A percentile compares a stretch with the other conserved stretches of the same genome.
phyloP scores from a whole-genome alignment of 2,329 filamentous ascomycete species.

The Phoma sp. region DNA sequence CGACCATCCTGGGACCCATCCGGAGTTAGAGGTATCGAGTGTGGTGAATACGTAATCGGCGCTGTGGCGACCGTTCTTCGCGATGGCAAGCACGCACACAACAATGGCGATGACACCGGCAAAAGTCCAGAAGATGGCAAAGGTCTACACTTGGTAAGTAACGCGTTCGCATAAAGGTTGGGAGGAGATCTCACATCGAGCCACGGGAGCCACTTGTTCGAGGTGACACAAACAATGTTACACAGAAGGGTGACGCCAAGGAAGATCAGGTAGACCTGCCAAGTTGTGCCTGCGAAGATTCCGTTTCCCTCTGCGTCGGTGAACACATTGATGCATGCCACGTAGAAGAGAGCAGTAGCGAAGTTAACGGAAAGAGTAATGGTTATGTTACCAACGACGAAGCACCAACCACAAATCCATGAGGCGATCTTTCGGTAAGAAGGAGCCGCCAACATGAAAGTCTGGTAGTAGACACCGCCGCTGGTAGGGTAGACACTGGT shows the following conservation, averaged over 20 bases:
- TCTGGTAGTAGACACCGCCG: slow-evolving; percentile 80
- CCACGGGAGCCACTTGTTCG: slow-evolving; percentile 62
- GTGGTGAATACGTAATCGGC: slow-evolving; percentile 71
- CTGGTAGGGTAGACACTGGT: slow-evolving; percentile 79
- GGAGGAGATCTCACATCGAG: slow-evolving; percentile 68
- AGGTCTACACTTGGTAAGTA: slow-evolving; percentile 60
- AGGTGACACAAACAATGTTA: slow-evolving; percentile 60
- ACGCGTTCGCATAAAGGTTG: slow-evolving; percentile 11
- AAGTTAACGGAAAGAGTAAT: slow-evolving; percentile 87
- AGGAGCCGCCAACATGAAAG: slow-evolving; percentile 73
- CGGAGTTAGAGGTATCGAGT: slow-evolving; percentile 70
- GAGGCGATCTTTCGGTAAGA: slow-evolving; percentile 68
- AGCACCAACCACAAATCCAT: slow-evolving; percentile 79
- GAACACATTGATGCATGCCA: slow-evolving; percentile 65
- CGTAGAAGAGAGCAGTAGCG: slow-evolving; percentile 65
- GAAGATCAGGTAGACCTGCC: slow-evolving; percentile 59
- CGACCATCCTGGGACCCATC: slow-evolving; percentile 75
- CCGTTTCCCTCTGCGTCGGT: slow-evolving; percentile 55
- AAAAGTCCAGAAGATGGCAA: slow-evolving; percentile 79
- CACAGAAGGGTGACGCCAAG: slow-evolving; percentile 58
- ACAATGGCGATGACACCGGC: slow-evolving; percentile 72
- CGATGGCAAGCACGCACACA: slow-evolving; percentile 68
- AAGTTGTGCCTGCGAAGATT: slow-evolving; percentile 54
- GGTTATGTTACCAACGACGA: slow-evolving; percentile 80
- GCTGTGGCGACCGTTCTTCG: slow-evolving; percentile 70